Evolutionary conservation across 306 rosid species (phyloP), one percentile per base, ranked within the genome.

Genomic region (Gastrolobium villosum): DNA sequence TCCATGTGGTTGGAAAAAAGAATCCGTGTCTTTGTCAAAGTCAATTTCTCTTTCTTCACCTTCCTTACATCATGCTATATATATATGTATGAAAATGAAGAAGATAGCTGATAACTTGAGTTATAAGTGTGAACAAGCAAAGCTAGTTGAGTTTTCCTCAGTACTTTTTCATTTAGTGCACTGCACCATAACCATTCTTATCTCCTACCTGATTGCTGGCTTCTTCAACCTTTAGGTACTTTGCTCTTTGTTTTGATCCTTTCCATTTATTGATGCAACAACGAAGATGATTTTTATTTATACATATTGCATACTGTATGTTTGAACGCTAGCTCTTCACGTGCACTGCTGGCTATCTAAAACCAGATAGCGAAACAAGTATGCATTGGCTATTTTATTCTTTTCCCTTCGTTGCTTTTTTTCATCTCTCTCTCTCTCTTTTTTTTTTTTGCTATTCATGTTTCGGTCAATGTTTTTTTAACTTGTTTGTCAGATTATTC

Each of bases 141-240:
- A 64, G 4, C 54, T 39, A 35, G 50, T 49, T 62, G 15, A 77
- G 14, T 66, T 39, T 36, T 37, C 74, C 46, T 62, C 6, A 7
- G 20, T 11, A 7, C 15, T 32, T 5, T 31, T 9, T 10, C 40
- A 28, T 57, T 49, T 13, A 49, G 3, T 49, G n/a, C 4, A 49
- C 40, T 5, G n/a, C 52, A 41, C 50, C 30, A 4, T 63, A 32
- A 28, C 50, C 69, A 65, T 74, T 61, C 15, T 13, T 43, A 6
- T 34, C 68, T 53, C 61, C 74, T 45, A 4, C 78, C 71, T 36
- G 2, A 48, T 65, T 78, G 55, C 31, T 69, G 60, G 49, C 39
- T 82, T 75, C 75, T n/a, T 70, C 35, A 44, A 62, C 83, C 86
- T 76, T 57, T 73, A 83, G 93, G 91, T 54, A 61, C 67, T 13